Evolutionary conservation across 768 basidiomycete species (phyloP).

Genomic region (Kwoniella bestiolae): DNA sequence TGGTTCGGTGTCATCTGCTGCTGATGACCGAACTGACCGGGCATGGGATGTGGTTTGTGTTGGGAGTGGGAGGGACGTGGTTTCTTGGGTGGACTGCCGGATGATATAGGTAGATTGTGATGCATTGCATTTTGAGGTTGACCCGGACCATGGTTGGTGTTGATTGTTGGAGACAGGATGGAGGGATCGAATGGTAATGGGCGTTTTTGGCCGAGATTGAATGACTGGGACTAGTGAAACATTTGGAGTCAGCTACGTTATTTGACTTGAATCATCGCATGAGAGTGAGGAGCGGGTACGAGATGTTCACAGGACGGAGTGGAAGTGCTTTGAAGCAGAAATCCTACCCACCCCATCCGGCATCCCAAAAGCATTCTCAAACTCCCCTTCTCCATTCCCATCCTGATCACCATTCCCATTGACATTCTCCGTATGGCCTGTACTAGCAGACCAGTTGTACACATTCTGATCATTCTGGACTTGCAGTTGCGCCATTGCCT

Average conservation of each 20-base stretch:
- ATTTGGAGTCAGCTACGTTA: too few relatives aligned
- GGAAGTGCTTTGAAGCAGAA: too few relatives aligned
- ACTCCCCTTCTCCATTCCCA: constrained; percentile 34
- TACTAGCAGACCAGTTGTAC: constrained; percentile 22
- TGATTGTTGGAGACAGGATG: constrained; percentile 5
- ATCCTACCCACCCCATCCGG: constrained; percentile 34
- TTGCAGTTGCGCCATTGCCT: constrained; percentile 15
- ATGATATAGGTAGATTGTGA: constrained; percentile 14
- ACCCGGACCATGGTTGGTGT: constrained; percentile 1
- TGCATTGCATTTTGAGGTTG: not conserved
- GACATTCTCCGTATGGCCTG: not conserved
- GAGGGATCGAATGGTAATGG: constrained; percentile 26
- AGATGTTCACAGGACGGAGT: too few relatives aligned
- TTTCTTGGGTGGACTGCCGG: constrained; percentile 29
- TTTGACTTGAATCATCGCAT: too few relatives aligned
- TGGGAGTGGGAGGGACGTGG: constrained; percentile 12
- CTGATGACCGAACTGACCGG: not conserved
- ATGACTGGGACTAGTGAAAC: constrained; percentile 12
- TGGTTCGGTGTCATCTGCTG: not conserved
- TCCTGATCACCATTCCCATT: constrained; percentile 6
- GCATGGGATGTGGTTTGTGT: not conserved
- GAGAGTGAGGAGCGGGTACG: too few relatives aligned
- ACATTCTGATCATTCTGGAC: constrained; percentile 25
- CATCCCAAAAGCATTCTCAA: constrained; percentile 31
- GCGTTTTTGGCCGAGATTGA: constrained; percentile 21